A percentile compares a stretch with the other conserved stretches of the same genome.
phyloP scores from a whole-genome alignment of 2,329 filamentous ascomycete genomes.

The Aschersonia sp. region DNA sequence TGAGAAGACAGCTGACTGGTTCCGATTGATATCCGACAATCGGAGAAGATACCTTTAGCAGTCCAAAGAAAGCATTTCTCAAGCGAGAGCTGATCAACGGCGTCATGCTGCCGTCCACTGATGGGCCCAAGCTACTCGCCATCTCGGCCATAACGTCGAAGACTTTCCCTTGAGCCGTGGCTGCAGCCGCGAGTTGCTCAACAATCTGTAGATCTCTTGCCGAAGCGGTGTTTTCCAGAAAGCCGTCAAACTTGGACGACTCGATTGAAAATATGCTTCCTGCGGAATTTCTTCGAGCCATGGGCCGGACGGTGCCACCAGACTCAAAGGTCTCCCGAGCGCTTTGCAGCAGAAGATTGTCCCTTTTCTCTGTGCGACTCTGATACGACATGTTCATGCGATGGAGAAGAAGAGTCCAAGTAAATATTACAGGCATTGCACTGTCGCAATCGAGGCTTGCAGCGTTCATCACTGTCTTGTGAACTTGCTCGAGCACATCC shows the following conservation, averaged over 20 bases:
- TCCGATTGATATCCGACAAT: constrained; percentile 61
- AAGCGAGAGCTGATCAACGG: constrained; percentile 46
- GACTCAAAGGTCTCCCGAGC: constrained; percentile 42
- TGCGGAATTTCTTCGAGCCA: constrained; percentile 40
- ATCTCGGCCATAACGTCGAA: constrained; percentile 40
- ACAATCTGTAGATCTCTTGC: constrained; percentile 37
- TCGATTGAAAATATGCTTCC: constrained; percentile 50
- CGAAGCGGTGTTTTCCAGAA: constrained; percentile 33
- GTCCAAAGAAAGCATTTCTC: constrained; percentile 51
- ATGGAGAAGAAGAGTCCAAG: constrained; percentile 68
- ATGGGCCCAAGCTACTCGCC: constrained; percentile 30
- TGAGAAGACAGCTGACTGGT: constrained; percentile 50
- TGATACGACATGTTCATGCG: constrained; percentile 51
- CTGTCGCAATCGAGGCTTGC: constrained; percentile 40
- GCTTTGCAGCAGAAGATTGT: constrained; percentile 42
- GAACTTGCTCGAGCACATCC: constrained; percentile 56
- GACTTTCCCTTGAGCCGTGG: constrained; percentile 34
- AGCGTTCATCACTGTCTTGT: constrained; percentile 52
- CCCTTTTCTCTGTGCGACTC: constrained; percentile 44
- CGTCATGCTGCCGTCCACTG: constrained; percentile 31
- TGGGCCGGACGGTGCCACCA: constrained; percentile 23
- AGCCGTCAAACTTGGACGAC: constrained; percentile 42
- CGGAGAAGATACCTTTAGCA: constrained; percentile 52
- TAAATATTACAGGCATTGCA: constrained; percentile 61
- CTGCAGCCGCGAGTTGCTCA: constrained; percentile 32